Conservation (phyloP, 2,329 filamentous ascomycete genomes). For the Colletotrichum gigasporum region DNA sequence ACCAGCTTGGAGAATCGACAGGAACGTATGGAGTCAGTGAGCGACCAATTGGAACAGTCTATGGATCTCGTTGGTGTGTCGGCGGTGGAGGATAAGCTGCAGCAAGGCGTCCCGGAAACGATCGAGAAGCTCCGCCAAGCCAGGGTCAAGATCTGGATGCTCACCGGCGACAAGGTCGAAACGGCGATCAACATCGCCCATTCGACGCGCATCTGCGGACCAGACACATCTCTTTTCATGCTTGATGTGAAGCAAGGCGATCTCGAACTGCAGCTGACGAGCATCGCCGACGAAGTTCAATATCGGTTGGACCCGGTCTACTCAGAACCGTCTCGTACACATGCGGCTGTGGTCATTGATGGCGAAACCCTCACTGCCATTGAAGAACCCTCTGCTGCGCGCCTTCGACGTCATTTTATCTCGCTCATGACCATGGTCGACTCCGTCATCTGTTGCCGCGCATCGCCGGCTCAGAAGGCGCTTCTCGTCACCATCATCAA, state of each 20-base stretch:
- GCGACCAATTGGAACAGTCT: constrained; percentile 79
- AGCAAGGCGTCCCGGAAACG: constrained; percentile 85
- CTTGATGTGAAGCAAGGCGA: constrained; percentile 72
- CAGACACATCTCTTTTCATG: constrained; percentile 81
- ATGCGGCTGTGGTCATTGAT: constrained; percentile 86
- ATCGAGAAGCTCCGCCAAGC: constrained; percentile 85
- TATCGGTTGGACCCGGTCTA: constrained; percentile 53
- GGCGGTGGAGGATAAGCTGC: constrained; percentile 89
- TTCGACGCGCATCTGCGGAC: constrained; percentile 72
- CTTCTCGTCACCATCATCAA: constrained; percentile 83
- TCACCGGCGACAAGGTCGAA: constrained; percentile 89
- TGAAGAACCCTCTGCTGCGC: constrained; percentile 59
- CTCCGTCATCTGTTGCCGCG: constrained; percentile 92
- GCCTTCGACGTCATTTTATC: constrained; percentile 72
- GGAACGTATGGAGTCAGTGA: constrained; percentile 78
- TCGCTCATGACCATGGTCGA: constrained; percentile 81
- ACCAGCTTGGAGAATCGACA: constrained; percentile 82
- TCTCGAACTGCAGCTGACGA: constrained; percentile 72
- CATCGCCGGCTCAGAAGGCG: constrained; percentile 89
- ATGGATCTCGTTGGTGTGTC: constrained; percentile 85
- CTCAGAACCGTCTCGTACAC: constrained; percentile 40
- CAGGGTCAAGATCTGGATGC: constrained; percentile 92
- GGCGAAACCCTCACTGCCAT: constrained; percentile 81
- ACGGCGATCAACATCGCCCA: constrained; percentile 89
- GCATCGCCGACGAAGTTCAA: constrained; percentile 71